phyloP scores from a whole-genome alignment of 2,329 filamentous ascomycete genomes.

The Fusarium palustre region DNA sequence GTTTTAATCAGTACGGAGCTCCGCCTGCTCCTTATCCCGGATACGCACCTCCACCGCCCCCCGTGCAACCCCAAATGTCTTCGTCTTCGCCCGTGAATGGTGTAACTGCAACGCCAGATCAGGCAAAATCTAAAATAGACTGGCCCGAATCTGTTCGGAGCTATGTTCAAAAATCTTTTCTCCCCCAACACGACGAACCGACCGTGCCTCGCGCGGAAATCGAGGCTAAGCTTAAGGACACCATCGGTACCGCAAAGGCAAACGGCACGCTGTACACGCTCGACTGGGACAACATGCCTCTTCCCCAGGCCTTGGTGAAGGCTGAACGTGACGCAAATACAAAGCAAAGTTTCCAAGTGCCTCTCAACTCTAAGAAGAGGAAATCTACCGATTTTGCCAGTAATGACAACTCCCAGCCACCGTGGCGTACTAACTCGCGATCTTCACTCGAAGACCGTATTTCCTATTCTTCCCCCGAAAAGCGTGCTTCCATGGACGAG shows the following conservation, averaged over 20 bases:
- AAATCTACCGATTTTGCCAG: conserved; percentile 77
- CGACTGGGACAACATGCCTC: conserved; percentile 85
- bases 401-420: conserved; percentile 67
- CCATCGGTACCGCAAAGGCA: conserved; percentile 86
- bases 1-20: conserved; percentile 61
- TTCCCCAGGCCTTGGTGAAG: conserved; percentile 86
- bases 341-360: conserved; percentile 50
- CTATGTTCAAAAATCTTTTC: conserved; percentile 92
- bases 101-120: conserved; percentile 48
- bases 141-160: conserved; percentile 86
- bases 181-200: conserved; percentile 74
- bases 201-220: conserved; percentile 76
- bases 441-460: conserved; percentile 79
- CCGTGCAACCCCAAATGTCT: conserved; percentile 44
- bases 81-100: conserved; percentile 44
- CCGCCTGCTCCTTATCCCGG: conserved; percentile 52
- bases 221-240: conserved; percentile 84
- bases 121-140: conserved; percentile 71
- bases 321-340: conserved; percentile 71
- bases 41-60: conserved; percentile 49
- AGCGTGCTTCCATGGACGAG: conserved; percentile 60
- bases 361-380: conserved; percentile 75
- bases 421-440: conserved; percentile 78
- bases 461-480: conserved; percentile 65
- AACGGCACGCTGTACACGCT: conserved; percentile 75